Percentiles rank a stretch among this genome's conserved stretches.
Conservation (phyloP, 768 basidiomycete genomes). For the Lactarius hatsudake region DNA sequence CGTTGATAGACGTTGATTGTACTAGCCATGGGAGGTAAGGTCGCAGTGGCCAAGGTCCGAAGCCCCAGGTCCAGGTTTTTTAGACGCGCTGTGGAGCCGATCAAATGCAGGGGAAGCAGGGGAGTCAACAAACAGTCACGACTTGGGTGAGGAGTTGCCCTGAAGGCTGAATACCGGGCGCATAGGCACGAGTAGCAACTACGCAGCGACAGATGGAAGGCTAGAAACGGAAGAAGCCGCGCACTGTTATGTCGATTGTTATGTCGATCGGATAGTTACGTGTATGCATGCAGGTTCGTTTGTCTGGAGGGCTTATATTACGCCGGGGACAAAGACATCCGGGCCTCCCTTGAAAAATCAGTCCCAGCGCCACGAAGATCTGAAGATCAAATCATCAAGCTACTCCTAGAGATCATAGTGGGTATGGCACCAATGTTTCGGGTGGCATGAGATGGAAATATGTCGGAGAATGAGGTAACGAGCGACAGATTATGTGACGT, state of each 20-base stretch:
- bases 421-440: too few species aligned
- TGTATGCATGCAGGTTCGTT: neutral
- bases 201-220: neutral
- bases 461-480: too few species aligned
- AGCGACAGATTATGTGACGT: neutral
- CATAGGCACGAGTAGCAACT: too few species aligned
- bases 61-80: neutral
- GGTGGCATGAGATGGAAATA: neutral
- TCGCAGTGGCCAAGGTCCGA: neutral
- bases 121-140: neutral
- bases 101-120: neutral
- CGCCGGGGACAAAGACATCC: neutral
- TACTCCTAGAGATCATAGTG: neutral
- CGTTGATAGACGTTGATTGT: neutral
- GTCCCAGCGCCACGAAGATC: neutral
- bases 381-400: neutral
- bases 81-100: neutral
- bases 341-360: neutral
- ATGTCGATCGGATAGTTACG: neutral
- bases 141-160: too few species aligned
- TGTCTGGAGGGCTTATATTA: neutral
- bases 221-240: neutral
- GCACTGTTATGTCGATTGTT: neutral
- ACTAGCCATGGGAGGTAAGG: neutral
- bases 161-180: neutral